Base-by-base conservation (phyloP, 2,329 filamentous ascomycete species). In the Penicillium griseofulvum region DNA sequence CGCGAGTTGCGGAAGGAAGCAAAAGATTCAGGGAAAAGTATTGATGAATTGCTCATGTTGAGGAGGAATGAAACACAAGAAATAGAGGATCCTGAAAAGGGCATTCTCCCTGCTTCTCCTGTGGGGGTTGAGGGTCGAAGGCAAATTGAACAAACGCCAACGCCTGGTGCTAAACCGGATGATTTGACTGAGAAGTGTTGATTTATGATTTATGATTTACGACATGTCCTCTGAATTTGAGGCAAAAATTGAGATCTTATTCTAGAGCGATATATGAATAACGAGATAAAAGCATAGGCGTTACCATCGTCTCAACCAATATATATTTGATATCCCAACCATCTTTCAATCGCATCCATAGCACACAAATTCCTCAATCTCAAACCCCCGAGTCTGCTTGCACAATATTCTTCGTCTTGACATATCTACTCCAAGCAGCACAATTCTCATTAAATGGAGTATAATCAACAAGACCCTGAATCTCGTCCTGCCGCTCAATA, bases 41-140 rank as follows among this genome's bases (percentile, higher is more conserved):
- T 85, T 59, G 83, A 86, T 60, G 81, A 86, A 44, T 65, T 85
- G 4, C 64, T 73, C n/a, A 58, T n/a, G 11, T 8, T 52, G n/a
- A 38, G 55, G 39, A 54, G 34, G 39, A 57, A 52, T 33, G 26
- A 54, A 22, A 52, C 37, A 4, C 52, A 39, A 22, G 51, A 51
- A 31, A 45, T 19, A 6, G 44, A n/a, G n/a, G 56, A 58, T 36
- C 17, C n/a, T 5, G 55, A 60, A 31, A 50, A 57, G 22, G 54
- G 52, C 5, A 28, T 39, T 7, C 3, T 48, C 9, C 3, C 29
- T 34, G 2, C 12, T 34, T 11, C 28, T 28, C 39, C 19, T 16
- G 14, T 44, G 7, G 48, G 51, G 41, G 34, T 49, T 33, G 10
- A 10, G 28, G 55, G 36, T 28, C 48, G 48, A 29, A 39, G 39